Conservation (phyloP, 1,139 yeast species). For the Blastobotrys indianensis region DNA sequence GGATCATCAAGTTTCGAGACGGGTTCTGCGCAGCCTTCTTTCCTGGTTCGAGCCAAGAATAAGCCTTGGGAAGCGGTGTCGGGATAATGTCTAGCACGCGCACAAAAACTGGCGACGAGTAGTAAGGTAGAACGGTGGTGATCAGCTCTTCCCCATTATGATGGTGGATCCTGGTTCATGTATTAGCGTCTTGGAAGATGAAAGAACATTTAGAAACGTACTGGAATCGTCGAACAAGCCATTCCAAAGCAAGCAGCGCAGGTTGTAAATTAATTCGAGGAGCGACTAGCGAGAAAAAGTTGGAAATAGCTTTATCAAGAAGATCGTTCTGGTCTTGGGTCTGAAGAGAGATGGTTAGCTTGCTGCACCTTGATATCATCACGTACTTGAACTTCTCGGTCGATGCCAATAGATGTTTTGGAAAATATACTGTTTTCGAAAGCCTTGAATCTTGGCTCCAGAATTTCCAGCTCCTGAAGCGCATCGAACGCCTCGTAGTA, state of each 20-base stretch:
- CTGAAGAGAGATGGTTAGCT: constrained; percentile 18
- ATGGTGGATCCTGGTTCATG: constrained; percentile 46
- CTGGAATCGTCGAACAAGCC: constrained; percentile 84
- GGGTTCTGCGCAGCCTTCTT: constrained; percentile 63
- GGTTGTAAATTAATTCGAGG: constrained; percentile 70
- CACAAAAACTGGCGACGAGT: constrained; percentile 63
- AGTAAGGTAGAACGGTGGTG: constrained; percentile 68
- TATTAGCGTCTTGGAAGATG: background rate
- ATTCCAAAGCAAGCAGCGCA: constrained; percentile 79
- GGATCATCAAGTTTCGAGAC: constrained; percentile 61
- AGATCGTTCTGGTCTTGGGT: constrained; percentile 68
- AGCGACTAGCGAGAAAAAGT: constrained; percentile 68
- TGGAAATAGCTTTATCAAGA: constrained; percentile 66
- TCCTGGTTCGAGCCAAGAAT: constrained; percentile 63
- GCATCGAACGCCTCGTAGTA: constrained; percentile 72
- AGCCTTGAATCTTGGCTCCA: constrained; percentile 68
- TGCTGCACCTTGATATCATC: background rate
- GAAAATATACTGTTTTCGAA: constrained; percentile 73
- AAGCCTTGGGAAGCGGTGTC: constrained; percentile 59
- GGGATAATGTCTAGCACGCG: constrained; percentile 69
- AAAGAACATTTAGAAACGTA: background rate
- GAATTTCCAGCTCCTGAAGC: constrained; percentile 57
- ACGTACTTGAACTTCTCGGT: constrained; percentile 62
- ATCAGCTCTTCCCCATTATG: constrained; percentile 70
- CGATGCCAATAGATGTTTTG: constrained; percentile 70